These are phyloP conservation scores for Hymenoscyphus fructigenus DNA, from an alignment of 2,329 filamentous ascomycete species.

Conservation along the genomic window DNA sequence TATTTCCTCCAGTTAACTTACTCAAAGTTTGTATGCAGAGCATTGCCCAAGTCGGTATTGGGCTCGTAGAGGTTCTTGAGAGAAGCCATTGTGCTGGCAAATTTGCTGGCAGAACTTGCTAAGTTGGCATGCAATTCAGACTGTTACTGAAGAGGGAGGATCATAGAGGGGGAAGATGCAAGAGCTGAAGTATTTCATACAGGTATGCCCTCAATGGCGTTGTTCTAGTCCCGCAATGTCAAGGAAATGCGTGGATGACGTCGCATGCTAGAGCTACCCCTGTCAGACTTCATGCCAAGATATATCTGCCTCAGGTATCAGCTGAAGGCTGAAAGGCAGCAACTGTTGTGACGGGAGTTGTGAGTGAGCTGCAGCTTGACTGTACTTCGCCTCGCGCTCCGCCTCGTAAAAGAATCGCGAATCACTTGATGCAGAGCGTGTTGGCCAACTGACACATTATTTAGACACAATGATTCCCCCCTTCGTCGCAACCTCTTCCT, in stretches of 20 bases:
- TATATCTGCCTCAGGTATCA: not conserved
- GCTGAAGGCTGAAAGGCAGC: not conserved
- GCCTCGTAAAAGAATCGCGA: not conserved
- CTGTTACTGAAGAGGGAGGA: slow-evolving; percentile 11
- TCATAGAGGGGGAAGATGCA: slow-evolving; percentile 11
- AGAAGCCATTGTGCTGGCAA: slow-evolving; percentile 29
- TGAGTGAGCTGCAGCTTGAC: not conserved
- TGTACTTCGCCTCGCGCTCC: slow-evolving; percentile 3
- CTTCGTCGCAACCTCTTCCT: not conserved
- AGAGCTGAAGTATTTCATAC: slow-evolving; percentile 2
- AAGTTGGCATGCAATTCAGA: not conserved
- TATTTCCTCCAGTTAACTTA: slow-evolving; percentile 28
- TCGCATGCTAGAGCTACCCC: slow-evolving; percentile 1
- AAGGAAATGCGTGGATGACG: slow-evolving; percentile 2
- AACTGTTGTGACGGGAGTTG: too few relatives aligned
- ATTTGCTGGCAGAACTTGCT: slow-evolving; percentile 10
- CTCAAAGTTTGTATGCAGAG: slow-evolving; percentile 43
- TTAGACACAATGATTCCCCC: not conserved
- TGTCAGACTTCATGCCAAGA: not conserved
- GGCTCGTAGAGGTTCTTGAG: slow-evolving; percentile 29
- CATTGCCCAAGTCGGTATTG: slow-evolving; percentile 23
- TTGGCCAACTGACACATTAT: slow-evolving; percentile 1
- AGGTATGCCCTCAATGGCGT: not conserved
- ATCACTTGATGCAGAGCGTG: not conserved
- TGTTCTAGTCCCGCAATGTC: not conserved